Percentiles rank a stretch among this genome's conserved stretches.
Evolutionary conservation across 768 basidiomycete species (phyloP).

Genomic region (Boletus vinaceobasis): DNA sequence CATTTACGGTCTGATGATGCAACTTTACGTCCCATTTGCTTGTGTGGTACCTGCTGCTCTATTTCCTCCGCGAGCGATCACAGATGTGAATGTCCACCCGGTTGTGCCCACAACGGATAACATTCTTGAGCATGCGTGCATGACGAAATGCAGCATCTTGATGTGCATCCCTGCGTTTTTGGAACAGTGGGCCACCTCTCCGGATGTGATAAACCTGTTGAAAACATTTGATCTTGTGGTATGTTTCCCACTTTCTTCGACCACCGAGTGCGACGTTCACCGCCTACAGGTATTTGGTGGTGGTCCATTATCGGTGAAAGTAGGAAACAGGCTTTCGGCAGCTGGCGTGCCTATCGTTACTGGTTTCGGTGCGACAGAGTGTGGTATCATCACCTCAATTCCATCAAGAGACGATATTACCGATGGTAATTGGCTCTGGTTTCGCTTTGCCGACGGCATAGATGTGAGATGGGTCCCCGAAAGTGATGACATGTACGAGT

Average conservation of each 20-base stretch:
- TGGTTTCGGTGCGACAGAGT: conserved; percentile 23
- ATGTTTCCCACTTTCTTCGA: background rate
- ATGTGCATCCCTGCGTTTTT: conserved; percentile 20
- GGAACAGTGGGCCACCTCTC: conserved; percentile 14
- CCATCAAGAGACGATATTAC: conserved; percentile 6
- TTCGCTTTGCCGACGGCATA: conserved; percentile 11
- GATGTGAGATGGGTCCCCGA: conserved; percentile 28
- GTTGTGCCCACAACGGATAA: conserved; percentile 16
- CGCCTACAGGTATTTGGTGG: conserved; percentile 5
- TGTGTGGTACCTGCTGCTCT: conserved; percentile 24
- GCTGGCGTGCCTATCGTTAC: conserved; percentile 12
- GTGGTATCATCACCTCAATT: conserved; percentile 3
- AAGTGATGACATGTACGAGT: conserved; percentile 33
- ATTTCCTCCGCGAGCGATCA: conserved; percentile 28
- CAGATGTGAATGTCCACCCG: conserved; percentile 3
- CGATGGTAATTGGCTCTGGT: conserved; percentile 16
- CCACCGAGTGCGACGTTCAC: background rate
- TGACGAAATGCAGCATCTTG: conserved; percentile 6
- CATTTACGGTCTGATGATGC: conserved; percentile 30
- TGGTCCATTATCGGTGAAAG: conserved; percentile 9
- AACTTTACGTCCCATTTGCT: conserved; percentile 34
- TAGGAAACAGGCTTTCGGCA: conserved; percentile 11
- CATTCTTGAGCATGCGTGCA: conserved; percentile 11
- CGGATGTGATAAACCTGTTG: background rate
- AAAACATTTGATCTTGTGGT: conserved; percentile 2